Percentiles rank a stretch among this genome's conserved stretches.
Conservation (phyloP, 176 grass and related monocot genomes). For the Cocos nucifera region DNA sequence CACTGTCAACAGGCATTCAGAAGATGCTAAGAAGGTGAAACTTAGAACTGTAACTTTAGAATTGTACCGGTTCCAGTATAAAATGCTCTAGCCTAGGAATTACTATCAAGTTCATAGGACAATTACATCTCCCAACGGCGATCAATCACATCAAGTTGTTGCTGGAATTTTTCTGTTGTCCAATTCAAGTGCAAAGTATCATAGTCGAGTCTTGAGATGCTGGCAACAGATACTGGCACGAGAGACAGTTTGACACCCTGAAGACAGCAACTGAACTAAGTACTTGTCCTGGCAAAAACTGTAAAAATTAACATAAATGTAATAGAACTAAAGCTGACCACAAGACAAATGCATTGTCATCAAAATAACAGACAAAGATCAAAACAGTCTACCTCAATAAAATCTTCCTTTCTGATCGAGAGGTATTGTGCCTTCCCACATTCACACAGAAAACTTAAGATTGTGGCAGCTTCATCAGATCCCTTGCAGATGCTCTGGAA, state of each 20-base stretch:
- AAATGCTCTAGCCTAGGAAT: slow-evolving; percentile 2
- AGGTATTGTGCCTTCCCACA: slow-evolving; percentile 43
- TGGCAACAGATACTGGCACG: slow-evolving; percentile 31
- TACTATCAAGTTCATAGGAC: slow-evolving; percentile 12
- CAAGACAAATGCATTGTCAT: neutral
- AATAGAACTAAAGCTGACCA: neutral
- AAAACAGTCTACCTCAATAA: slow-evolving; percentile 28
- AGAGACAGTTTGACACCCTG: slow-evolving; percentile 81
- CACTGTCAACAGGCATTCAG: too few relatives aligned
- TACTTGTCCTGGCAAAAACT: neutral
- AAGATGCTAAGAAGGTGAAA: too few relatives aligned
- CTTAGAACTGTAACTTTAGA: neutral
- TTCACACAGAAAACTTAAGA: slow-evolving; percentile 31
- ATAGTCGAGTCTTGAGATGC: slow-evolving; percentile 50
- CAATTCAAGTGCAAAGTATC: slow-evolving; percentile 57
- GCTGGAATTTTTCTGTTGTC: slow-evolving; percentile 75
- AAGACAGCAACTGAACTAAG: slow-evolving; percentile 19
- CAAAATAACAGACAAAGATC: neutral
- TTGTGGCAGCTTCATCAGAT: slow-evolving; percentile 27
- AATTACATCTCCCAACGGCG: slow-evolving; percentile 67
- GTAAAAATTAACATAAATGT: neutral
- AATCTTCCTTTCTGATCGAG: slow-evolving; percentile 35
- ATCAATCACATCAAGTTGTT: slow-evolving; percentile 68
- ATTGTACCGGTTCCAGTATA: neutral
- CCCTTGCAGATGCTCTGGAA: slow-evolving; percentile 40